Evolutionary conservation across 306 rosid species (phyloP).

Genomic region (Adenanthera pavonina): DNA sequence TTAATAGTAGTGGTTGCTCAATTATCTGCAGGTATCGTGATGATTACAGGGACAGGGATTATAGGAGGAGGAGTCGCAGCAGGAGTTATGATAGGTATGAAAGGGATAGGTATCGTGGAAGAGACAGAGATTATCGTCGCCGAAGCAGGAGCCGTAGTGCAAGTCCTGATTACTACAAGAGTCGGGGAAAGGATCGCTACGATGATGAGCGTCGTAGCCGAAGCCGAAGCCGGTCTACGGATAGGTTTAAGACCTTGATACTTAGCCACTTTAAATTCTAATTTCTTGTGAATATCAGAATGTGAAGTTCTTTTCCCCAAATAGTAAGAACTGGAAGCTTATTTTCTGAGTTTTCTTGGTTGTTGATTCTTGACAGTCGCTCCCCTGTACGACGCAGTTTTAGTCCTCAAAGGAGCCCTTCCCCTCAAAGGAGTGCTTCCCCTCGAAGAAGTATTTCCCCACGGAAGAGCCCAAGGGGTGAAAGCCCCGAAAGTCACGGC

Average conservation of each 20-base stretch:
- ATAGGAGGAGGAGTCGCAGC: constrained; percentile 76
- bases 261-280: neutral
- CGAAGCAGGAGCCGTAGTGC: constrained; percentile 79
- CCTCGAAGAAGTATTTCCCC: constrained; percentile 62
- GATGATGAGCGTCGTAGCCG: constrained; percentile 64
- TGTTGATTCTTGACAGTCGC: constrained; percentile 48
- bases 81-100: constrained; percentile 72
- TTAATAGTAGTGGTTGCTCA: neutral
- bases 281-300: neutral
- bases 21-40: constrained; percentile 57
- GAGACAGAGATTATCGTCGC: constrained; percentile 60
- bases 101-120: constrained; percentile 66
- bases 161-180: constrained; percentile 69
- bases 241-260: constrained; percentile 54
- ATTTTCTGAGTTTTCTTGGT: neutral
- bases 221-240: constrained; percentile 70
- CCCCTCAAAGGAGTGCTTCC: constrained; percentile 58
- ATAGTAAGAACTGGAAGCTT: neutral
- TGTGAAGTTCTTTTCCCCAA: neutral
- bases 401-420: constrained; percentile 64
- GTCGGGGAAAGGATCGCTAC: constrained; percentile 66
- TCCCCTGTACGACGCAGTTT: constrained; percentile 65
- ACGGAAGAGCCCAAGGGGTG: constrained; percentile 55
- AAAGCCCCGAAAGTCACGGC: constrained; percentile 61
- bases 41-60: constrained; percentile 64